These are phyloP conservation scores for Smittium culicis DNA, from an alignment of 371 early-diverging fungal species.

Conservation along the genomic window DNA sequence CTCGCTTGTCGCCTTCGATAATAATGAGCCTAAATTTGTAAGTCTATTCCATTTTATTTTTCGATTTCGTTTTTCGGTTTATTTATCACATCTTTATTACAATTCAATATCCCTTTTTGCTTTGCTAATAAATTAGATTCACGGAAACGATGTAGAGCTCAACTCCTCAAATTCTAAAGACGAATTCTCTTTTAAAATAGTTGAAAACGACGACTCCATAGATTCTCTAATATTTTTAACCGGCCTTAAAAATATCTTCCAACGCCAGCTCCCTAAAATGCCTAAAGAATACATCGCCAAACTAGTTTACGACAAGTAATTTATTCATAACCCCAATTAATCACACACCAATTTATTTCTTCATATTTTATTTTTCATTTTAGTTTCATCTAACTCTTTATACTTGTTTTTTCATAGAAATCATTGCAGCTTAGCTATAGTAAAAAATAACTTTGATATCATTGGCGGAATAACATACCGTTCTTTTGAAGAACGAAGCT, in stretches of 20 bases:
- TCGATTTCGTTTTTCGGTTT: too few relatives aligned
- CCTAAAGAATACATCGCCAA: conserved; percentile 97
- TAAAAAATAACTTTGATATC: conserved; percentile 49
- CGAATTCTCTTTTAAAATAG: conserved; percentile 47
- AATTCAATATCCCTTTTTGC: too few relatives aligned
- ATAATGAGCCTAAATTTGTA: too few relatives aligned
- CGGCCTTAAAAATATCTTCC: conserved; percentile 90
- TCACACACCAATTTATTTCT: background rate
- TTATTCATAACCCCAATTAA: too few relatives aligned
- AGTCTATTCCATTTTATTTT: too few relatives aligned
- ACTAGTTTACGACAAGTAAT: conserved; percentile 83
- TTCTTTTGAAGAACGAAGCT: conserved; percentile 74
- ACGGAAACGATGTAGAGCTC: too few relatives aligned
- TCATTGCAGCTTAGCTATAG: conserved; percentile 68
- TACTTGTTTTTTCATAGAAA: conserved; percentile 35
- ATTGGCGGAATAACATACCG: conserved; percentile 96
- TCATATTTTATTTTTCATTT: background rate
- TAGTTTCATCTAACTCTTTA: background rate
- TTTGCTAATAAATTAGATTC: too few relatives aligned
- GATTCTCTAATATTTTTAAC: conserved; percentile 78
- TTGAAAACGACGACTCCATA: conserved; percentile 57
- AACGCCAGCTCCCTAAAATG: conserved; percentile 99
- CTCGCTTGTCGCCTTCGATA: too few relatives aligned
- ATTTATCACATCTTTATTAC: too few relatives aligned
- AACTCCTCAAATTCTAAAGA: too few relatives aligned